Evolutionary conservation across 306 rosid species (phyloP), one percentile per base, ranked within the genome.

Genomic region (Cyclanthera cordifolia): DNA sequence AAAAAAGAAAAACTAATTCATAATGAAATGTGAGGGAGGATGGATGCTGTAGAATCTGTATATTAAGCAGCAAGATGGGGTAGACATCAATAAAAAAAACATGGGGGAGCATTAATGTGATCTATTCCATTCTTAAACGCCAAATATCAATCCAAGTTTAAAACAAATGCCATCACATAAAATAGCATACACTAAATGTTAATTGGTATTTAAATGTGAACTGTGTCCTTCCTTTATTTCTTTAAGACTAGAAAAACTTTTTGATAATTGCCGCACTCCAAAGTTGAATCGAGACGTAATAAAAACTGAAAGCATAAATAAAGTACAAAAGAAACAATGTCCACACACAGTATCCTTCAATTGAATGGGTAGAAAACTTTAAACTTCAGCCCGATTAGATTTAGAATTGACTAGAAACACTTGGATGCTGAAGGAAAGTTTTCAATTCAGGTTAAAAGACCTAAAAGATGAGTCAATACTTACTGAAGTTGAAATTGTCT

Each of bases 401-500:
- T 45, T 45, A 65, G n/a, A 41, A 14, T 23, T 65, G 47, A 45
- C 53, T 15, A 12, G 23, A 65, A 43, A 45, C 21, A 43, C 69
- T 64, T 43, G 52, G 46, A 64, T 23, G 21, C 53, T 24, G 1
- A 27, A 12, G 34, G 37, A 6, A 64, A 64, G 21, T 20, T 45
- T 23, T 43, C 9, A 25, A 69, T 57, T 45, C 49, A 45, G 49
- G 49, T 12, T 12, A 43, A 10, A 43, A 45, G 13, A 34, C 8
- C 41, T 34, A 45, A 14, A 16, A 45, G 24, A 50, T 51, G 14
- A 50, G 49, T 49, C 23, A 16, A 69, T 57, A 80, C 88, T 63
- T 83, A 93, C 98, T 8, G 96, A 84, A 63, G 96, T 85, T 76
- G 96, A 87, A 73, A 94, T 90, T 2, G 90, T 86, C 85, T 85